Evolutionary conservation across 176 grass and related monocot species (phyloP), one percentile per base, ranked within the genome.

Genomic region (Juncus inflexus): DNA sequence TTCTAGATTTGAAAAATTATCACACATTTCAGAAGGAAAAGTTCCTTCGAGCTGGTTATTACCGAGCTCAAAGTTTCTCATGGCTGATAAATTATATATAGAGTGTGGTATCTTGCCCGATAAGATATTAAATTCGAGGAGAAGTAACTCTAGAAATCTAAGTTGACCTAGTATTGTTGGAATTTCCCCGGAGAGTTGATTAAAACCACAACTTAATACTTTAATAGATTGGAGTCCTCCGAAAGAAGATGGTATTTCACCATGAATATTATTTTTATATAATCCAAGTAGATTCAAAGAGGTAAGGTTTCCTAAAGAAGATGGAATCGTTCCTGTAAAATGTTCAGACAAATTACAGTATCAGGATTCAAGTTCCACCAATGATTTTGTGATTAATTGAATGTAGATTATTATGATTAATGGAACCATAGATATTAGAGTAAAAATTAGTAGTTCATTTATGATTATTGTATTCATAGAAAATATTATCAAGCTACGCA

Each of bases 31-130:
- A 3, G 16, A 5, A 3, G 86, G 77, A n/a, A 84, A 58, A 13
- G 15, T 2, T 13, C 86, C 86, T 58, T 63, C n/a, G 61, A 89
- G 57, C 4, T 66, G 3, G 41, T 84, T 84, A 3, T 36, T 50
- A 5, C 62, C 13, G 64, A 66, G 49, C 37, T 58, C 13, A 3
- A 89, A 19, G 38, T 70, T 71, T 8, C 67, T 16, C 28, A 84
- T 37, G 62, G 69, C 64, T 57, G 79, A 55, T 6, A 65, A 77
- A 4, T 78, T 70, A 10, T 62, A 78, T 7, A 89, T 42, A 3
- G 86, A 68, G 38, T 42, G 4, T 35, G 77, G 86, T 36, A 89
- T 80, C 10, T 78, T 67, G 4, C 81, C 81, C 63, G 58, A 78
- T 4, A 84, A 49, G 9, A 13, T 37, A 15, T 84, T 78, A 74